Evolutionary conservation across 805 yeast genomes (phyloP), one percentile per base, ranked within the genome.

Genomic region (Metschnikowia rubicola): DNA sequence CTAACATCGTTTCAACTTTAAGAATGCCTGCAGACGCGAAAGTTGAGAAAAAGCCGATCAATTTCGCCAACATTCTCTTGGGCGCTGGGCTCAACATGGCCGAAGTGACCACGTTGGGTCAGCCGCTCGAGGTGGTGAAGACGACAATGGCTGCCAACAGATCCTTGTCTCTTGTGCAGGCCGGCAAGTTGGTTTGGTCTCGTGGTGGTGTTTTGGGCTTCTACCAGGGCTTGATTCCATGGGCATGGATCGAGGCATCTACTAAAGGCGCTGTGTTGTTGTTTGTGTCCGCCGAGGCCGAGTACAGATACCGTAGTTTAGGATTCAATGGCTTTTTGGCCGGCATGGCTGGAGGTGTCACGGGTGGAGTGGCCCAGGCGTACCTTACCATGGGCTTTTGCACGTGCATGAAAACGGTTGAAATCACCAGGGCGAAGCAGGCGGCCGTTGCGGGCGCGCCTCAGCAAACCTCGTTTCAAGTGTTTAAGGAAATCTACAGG

Each of bases 191-290:
- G 35, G 91, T 94, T 52, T 89, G 96, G 94, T 78, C 94, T 12
- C 82, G 99, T 61, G 99, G 99, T 55, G 99, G 99, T 44, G 60
- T 85, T 13, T 64, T 80, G 29, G 99, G 98, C 0, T 94, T 91
- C 72, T 94, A 91, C 71, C 99, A 94, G 68, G 99, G 99, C 30
- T 77, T 94, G 64, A 91, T 92, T 55, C 99, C 99, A 39, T 94
- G 99, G 99, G 99, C 98, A 7, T 91, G 98, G 97, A 87, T 94
- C 58, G 99, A 92, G 70, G 99, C 97, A 9, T 87, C 96, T n/a
- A 94, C 99, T 33, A 94, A 94, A 68, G 99, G 99, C 66, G 97
- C 98, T 5, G 96, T 91, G 8, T 75, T 94, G 47, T 75, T 94
- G 57, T 94, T 94, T 60, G 97, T 90, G 31, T 85, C 96, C 39